These are phyloP conservation scores for Urochloa ruziziensis DNA, from an alignment of 176 grass and related monocot genomes.

Conservation along the genomic window DNA sequence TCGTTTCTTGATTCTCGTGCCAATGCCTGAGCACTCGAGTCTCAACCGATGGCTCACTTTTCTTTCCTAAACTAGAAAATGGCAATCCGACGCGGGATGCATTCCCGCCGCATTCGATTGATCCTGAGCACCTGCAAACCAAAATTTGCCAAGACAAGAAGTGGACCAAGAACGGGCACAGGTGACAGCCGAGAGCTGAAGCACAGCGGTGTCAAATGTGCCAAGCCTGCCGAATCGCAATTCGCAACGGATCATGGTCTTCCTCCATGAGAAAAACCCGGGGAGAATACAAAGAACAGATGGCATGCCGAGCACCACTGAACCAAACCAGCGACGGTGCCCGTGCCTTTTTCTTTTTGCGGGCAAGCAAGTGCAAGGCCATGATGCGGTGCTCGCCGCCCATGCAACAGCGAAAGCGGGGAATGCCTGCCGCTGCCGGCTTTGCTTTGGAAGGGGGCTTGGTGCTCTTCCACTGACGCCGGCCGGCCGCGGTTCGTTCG, in stretches of 20 bases:
- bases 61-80: background rate
- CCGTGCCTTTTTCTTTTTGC: background rate
- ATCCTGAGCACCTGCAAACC: background rate
- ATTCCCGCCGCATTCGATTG: background rate
- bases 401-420: conserved; percentile 35
- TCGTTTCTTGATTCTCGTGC: conserved; percentile 12
- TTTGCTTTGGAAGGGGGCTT: conserved; percentile 34
- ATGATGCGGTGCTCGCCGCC: background rate
- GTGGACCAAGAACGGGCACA: background rate
- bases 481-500: background rate
- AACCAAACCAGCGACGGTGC: background rate
- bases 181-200: background rate
- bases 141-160: background rate
- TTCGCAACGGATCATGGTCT: background rate
- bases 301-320: background rate
- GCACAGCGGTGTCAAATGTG: background rate
- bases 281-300: background rate
- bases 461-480: conserved; percentile 22
- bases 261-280: background rate
- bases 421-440: too few species aligned
- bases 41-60: background rate
- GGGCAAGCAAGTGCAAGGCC: conserved; percentile 26
- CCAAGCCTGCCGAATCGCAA: background rate
- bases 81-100: background rate
- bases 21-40: background rate